Percentiles rank a stretch among this genome's conserved stretches.
Conservation (phyloP, 2,329 filamentous ascomycete genomes). For the Fusarium haematococcum region DNA sequence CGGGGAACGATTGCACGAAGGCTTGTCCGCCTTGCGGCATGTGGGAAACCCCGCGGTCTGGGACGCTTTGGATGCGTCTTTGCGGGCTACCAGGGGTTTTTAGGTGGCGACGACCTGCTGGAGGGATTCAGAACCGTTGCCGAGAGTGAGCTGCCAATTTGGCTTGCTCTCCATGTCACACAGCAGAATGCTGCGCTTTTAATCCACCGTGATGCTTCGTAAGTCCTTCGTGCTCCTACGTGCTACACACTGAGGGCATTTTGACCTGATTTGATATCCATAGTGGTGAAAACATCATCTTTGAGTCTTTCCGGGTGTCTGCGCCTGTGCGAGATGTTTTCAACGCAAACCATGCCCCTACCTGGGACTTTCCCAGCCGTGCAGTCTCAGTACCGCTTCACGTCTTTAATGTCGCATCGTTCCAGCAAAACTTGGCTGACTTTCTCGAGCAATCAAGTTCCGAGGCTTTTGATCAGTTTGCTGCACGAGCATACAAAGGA, state of each 20-base stretch:
- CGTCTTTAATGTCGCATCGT: conserved; percentile 46
- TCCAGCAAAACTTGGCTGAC: conserved; percentile 59
- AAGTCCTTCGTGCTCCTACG: not conserved
- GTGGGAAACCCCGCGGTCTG: not conserved
- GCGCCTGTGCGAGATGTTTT: conserved; percentile 64
- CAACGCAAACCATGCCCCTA: conserved; percentile 60
- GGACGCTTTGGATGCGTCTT: conserved; percentile 5
- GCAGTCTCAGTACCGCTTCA: conserved; percentile 59
- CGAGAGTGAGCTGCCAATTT: not conserved
- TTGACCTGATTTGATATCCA: not conserved
- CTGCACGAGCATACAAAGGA: conserved; percentile 64
- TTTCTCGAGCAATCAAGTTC: conserved; percentile 69
- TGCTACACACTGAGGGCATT: not conserved
- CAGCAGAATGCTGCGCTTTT: conserved; percentile 50
- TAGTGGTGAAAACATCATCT: conserved; percentile 47
- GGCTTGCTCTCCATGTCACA: conserved; percentile 33
- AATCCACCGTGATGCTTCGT: conserved; percentile 37
- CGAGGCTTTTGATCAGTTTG: conserved; percentile 65
- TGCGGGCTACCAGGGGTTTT: not conserved
- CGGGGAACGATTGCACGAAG: conserved; percentile 14
- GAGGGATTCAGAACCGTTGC: not conserved
- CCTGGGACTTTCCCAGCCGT: conserved; percentile 70
- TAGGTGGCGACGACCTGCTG: not conserved
- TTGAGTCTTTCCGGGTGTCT: conserved; percentile 71
- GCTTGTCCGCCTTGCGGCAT: not conserved